Evolutionary conservation across 1,284 basidiomycete species (phyloP).

Genomic region (Microbotryum saponariae): DNA sequence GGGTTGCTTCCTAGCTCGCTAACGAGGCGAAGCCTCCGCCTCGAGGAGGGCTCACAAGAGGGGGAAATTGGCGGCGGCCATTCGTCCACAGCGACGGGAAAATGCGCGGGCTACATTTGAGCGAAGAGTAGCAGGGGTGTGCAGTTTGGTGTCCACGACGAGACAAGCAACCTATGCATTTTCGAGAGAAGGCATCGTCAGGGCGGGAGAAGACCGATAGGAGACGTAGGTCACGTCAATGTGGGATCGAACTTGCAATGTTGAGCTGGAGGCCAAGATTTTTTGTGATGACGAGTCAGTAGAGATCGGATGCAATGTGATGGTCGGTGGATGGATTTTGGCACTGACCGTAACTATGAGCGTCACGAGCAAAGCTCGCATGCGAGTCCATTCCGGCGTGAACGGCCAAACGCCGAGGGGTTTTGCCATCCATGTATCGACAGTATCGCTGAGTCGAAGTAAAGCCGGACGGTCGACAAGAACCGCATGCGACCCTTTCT

Average conservation of each 20-base stretch:
- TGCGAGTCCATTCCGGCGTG: constrained; percentile 12
- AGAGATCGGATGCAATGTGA: too few relatives aligned
- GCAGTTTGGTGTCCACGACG: not conserved
- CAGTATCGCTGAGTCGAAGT: not conserved
- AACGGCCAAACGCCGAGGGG: not conserved
- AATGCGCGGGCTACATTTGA: constrained; percentile 7
- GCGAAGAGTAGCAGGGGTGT: not conserved
- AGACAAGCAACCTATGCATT: not conserved
- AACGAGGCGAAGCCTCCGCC: too few relatives aligned
- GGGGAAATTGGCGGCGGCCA: constrained; percentile 20
- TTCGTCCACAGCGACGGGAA: constrained; percentile 18
- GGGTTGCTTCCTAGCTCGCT: too few relatives aligned
- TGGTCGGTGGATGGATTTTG: constrained; percentile 7
- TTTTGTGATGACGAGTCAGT: too few relatives aligned
- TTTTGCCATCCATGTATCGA: constrained; percentile 5
- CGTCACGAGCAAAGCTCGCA: constrained; percentile 5
- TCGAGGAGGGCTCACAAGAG: constrained; percentile 1
- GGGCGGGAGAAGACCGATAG: not conserved
- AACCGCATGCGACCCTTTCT: not conserved
- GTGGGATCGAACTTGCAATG: too few relatives aligned
- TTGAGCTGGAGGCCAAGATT: not conserved
- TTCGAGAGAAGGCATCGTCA: not conserved
- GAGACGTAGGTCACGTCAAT: not conserved
- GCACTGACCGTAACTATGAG: constrained; percentile 10
- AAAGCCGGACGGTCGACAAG: not conserved